These are phyloP conservation scores for Vitis hybrid DNA, from an alignment of 177 flowering plant species.

Conservation along the genomic window DNA sequence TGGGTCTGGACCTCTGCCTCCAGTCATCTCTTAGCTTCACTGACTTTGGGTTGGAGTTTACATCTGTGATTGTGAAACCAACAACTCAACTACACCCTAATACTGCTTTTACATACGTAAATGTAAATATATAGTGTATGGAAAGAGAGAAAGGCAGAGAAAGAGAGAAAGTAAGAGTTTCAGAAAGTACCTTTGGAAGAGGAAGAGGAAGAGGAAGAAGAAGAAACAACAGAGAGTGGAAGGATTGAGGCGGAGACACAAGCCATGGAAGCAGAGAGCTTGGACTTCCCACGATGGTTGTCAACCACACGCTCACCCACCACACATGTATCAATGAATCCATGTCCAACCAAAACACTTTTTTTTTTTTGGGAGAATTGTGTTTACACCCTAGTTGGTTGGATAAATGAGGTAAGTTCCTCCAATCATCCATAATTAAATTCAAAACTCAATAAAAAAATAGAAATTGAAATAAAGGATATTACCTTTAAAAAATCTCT, in stretches of 20 bases:
- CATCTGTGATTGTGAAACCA: conserved; percentile 10
- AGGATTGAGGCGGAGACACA: conserved; percentile 10
- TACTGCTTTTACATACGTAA: background rate
- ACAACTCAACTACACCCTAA: background rate
- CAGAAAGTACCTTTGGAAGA: conserved; percentile 22
- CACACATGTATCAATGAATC: too few relatives aligned
- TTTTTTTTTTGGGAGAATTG: too few relatives aligned
- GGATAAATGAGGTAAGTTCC: too few relatives aligned
- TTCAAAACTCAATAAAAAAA: too few relatives aligned
- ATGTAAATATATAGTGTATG: background rate
- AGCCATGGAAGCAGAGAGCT: conserved; percentile 4
- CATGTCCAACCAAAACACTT: too few relatives aligned
- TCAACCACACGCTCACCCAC: too few relatives aligned
- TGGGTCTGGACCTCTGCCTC: conserved; percentile 83
- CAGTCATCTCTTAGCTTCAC: conserved; percentile 80
- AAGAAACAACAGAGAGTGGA: conserved; percentile 12
- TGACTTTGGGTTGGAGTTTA: conserved; percentile 31
- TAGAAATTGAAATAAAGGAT: too few relatives aligned
- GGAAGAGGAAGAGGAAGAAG: conserved; percentile 20
- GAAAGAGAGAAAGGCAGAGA: background rate
- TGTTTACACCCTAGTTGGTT: too few relatives aligned
- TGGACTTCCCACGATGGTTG: too few relatives aligned
- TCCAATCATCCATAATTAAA: too few relatives aligned
- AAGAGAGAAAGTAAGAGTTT: background rate
- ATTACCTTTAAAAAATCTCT: too few relatives aligned